Evolutionary conservation across 139 green algal species (phyloP).

Genomic region (Coccomyxa sp.): DNA sequence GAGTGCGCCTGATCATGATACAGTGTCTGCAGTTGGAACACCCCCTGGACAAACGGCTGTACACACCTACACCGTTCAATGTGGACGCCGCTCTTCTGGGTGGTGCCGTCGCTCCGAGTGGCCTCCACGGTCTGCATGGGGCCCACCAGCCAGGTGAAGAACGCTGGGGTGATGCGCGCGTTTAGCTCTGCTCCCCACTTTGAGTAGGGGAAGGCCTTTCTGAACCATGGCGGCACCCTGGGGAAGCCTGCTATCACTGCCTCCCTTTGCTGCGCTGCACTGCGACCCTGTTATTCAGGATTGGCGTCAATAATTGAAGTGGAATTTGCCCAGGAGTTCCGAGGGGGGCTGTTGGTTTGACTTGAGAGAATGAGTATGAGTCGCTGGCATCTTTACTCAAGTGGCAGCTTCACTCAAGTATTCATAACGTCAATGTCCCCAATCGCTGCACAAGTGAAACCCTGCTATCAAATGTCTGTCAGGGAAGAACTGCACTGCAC

Average conservation of each 20-base stretch:
- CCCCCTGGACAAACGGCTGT: not conserved
- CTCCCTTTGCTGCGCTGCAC: constrained; percentile 37
- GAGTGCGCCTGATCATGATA: not conserved
- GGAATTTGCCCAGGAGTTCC: not conserved
- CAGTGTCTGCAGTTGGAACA: not conserved
- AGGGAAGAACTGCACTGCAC: not conserved
- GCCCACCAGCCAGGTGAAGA: constrained; percentile 77
- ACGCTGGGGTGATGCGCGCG: constrained; percentile 60
- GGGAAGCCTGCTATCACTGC: constrained; percentile 69
- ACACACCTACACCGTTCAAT: constrained; percentile 62
- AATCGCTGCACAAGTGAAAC: not conserved
- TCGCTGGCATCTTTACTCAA: not conserved
- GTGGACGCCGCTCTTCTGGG: constrained; percentile 46
- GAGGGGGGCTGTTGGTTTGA: not conserved
- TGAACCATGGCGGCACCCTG: constrained; percentile 41
- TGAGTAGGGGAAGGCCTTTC: constrained; percentile 60
- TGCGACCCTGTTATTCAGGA: constrained; percentile 35
- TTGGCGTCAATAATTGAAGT: not conserved
- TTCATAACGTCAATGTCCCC: not conserved
- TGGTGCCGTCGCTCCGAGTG: not conserved
- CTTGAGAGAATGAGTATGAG: not conserved
- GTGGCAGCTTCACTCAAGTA: too few species aligned
- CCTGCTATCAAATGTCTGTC: not conserved
- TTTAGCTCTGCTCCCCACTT: constrained; percentile 78
- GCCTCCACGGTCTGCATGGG: constrained; percentile 37